Conservation (phyloP, 2,329 filamentous ascomycete genomes). For the Penicillium expansum region DNA sequence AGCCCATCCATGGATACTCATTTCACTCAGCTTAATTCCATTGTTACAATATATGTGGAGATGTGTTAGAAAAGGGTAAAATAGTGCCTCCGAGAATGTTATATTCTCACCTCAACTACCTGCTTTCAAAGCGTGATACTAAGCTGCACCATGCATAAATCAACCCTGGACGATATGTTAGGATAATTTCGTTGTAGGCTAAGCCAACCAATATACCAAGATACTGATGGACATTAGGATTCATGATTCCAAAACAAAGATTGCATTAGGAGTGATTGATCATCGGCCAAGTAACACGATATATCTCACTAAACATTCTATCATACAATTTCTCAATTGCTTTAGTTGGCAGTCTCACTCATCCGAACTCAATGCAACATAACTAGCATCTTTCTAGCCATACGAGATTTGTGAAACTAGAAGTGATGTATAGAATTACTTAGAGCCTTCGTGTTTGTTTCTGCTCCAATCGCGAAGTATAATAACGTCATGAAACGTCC, state of each 20-base stretch:
- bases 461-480: neutral
- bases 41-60: neutral
- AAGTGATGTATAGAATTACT: neutral
- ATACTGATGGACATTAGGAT: neutral
- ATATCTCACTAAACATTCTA: neutral
- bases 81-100: neutral
- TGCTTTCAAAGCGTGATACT: neutral
- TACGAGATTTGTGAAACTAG: neutral
- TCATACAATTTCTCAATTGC: neutral
- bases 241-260: neutral
- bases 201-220: neutral
- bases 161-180: neutral
- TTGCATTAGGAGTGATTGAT: no score
- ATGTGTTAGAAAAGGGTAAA: no score
- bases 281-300: neutral
- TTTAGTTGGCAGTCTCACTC: neutral
- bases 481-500: neutral
- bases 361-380: neutral
- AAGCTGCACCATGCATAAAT: no score
- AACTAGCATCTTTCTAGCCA: neutral
- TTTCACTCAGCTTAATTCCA: neutral
- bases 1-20: no score
- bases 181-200: no score
- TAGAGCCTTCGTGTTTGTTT: no score
- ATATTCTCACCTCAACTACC: neutral